Conservation (phyloP, 1,284 basidiomycete genomes). For the Fomitopsis betulina region DNA sequence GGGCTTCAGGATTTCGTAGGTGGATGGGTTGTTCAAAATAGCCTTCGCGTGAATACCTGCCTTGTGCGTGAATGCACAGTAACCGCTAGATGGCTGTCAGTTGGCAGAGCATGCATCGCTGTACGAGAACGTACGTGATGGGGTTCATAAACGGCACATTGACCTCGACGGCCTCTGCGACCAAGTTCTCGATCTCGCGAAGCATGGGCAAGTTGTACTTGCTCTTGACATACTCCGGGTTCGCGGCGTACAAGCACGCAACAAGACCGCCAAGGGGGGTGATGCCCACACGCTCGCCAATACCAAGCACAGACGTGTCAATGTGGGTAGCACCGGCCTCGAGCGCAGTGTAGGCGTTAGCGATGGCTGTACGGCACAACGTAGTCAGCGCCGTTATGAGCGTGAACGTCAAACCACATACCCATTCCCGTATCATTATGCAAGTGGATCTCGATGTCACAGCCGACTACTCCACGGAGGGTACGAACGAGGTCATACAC, state of each 20-base stretch:
- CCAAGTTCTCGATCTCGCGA: slow-evolving; percentile 98
- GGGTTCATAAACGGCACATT: slow-evolving; percentile 98
- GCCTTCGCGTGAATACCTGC: slow-evolving; percentile 99
- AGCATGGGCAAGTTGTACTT: slow-evolving; percentile 99
- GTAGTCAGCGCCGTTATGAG: slow-evolving; percentile 3
- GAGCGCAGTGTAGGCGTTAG: slow-evolving; percentile 97
- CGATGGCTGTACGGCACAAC: slow-evolving; percentile 67
- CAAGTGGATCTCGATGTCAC: slow-evolving; percentile 98
- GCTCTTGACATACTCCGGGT: slow-evolving; percentile 98
- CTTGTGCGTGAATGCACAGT: slow-evolving; percentile 99
- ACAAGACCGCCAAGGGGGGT: slow-evolving; percentile 97
- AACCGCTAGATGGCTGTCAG: slow-evolving; percentile 54
- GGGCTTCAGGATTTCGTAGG: slow-evolving; percentile 97
- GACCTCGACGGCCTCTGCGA: slow-evolving; percentile 98
- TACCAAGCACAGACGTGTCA: slow-evolving; percentile 95
- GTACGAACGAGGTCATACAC: slow-evolving; percentile 99
- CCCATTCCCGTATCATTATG: slow-evolving; percentile 98
- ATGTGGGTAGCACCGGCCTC: slow-evolving; percentile 99
- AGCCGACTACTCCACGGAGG: slow-evolving; percentile 90
- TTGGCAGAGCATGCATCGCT: background rate
- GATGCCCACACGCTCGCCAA: slow-evolving; percentile 99
- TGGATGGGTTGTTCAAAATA: slow-evolving; percentile 98
- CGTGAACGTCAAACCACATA: slow-evolving; percentile 22
- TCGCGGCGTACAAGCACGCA: slow-evolving; percentile 93
- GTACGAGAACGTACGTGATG: slow-evolving; percentile 57